Conservation (phyloP, 768 basidiomycete genomes). For the Suillus alpinus region DNA sequence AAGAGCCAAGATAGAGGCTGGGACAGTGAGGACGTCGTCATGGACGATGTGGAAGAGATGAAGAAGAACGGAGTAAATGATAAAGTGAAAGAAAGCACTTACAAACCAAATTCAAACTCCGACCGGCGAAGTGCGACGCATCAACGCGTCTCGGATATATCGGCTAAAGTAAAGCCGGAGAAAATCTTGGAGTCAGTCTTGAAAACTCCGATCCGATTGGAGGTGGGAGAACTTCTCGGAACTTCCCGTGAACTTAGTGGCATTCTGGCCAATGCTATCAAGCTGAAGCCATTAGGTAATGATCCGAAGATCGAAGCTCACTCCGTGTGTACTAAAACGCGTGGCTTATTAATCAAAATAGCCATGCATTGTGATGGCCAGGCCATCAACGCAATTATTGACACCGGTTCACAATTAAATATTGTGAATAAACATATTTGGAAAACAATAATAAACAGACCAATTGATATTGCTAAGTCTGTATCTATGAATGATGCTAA, state of each 20-base stretch:
- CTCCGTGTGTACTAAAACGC: not conserved
- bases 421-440: slow-evolving; percentile 14
- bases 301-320: not conserved
- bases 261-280: not conserved
- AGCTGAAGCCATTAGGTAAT: not conserved
- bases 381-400: slow-evolving; percentile 19
- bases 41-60: no score
- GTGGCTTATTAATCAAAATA: not conserved
- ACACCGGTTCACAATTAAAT: slow-evolving; percentile 30
- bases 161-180: not conserved
- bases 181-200: not conserved
- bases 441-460: not conserved
- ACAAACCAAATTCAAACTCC: not conserved
- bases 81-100: not conserved
- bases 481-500: slow-evolving; percentile 30
- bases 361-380: slow-evolving; percentile 8
- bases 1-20: no score
- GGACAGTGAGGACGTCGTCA: no score
- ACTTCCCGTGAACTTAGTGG: not conserved
- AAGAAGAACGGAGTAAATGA: not conserved
- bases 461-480: slow-evolving; percentile 11
- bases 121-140: not conserved
- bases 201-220: not conserved
- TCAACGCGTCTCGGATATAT: not conserved
- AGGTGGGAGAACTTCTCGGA: slow-evolving; percentile 1